Evolutionary conservation across 257 asterid species (phyloP).

Genomic region (Linaria vulgaris): DNA sequence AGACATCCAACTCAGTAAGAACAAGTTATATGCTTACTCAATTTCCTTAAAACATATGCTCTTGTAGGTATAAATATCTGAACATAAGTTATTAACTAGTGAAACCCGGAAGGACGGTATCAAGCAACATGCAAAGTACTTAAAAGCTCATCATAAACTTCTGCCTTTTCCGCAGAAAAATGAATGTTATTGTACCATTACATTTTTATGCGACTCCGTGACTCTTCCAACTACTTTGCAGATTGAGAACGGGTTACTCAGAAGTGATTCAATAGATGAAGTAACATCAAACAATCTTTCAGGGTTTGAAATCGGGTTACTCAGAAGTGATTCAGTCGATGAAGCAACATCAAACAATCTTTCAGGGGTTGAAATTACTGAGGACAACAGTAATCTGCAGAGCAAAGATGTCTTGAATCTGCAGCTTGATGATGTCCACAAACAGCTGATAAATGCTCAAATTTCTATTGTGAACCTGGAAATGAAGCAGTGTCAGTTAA

Average conservation of each 20-base stretch:
- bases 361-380: slow-evolving; percentile 28
- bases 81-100: slow-evolving; percentile 7
- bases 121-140: slow-evolving; percentile 9
- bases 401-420: slow-evolving; percentile 24
- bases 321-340: slow-evolving; percentile 30
- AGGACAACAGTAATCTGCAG: slow-evolving; percentile 28
- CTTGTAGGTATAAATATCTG: slow-evolving; percentile 2
- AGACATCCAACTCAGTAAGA: slow-evolving; percentile 43
- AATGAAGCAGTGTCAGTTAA: slow-evolving; percentile 44
- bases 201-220: slow-evolving; percentile 14
- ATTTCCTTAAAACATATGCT: slow-evolving; percentile 12
- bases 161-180: slow-evolving; percentile 8
- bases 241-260: slow-evolving; percentile 33
- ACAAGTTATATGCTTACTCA: slow-evolving; percentile 18
- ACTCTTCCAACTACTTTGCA: slow-evolving; percentile 28
- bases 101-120: neutral
- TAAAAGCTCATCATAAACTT: neutral
- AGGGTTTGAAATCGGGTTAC: slow-evolving; percentile 29
- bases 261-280: slow-evolving; percentile 33
- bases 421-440: slow-evolving; percentile 39
- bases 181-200: neutral
- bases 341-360: slow-evolving; percentile 32
- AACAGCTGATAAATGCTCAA: slow-evolving; percentile 52
- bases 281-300: slow-evolving; percentile 30
- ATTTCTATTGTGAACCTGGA: slow-evolving; percentile 50